phyloP scores from a whole-genome alignment of 2,329 filamentous ascomycete species.

The Apiospora rasikravindrae region DNA sequence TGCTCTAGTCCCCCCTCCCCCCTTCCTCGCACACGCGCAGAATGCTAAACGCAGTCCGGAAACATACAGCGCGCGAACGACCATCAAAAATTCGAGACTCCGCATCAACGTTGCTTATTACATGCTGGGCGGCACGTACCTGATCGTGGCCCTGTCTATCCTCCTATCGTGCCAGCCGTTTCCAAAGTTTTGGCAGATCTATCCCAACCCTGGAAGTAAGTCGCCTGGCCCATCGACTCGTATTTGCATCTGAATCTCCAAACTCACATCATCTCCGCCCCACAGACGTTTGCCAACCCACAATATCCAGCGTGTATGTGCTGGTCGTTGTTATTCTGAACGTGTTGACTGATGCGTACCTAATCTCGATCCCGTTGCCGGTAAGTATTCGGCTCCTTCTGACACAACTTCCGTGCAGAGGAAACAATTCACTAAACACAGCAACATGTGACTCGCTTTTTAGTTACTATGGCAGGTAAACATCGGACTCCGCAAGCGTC shows the following conservation, averaged over 20 bases:
- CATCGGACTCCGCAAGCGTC: conserved; percentile 44
- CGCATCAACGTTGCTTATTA: conserved; percentile 48
- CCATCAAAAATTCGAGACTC: conserved; percentile 41
- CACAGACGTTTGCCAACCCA: conserved; percentile 48
- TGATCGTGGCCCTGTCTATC: conserved; percentile 48
- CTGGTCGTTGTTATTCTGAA: conserved; percentile 50
- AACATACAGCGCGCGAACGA: conserved; percentile 37
- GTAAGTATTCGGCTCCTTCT: conserved; percentile 32
- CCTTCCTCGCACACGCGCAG: neutral
- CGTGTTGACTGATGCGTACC: conserved; percentile 50
- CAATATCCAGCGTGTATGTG: conserved; percentile 48
- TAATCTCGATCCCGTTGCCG: conserved; percentile 52
- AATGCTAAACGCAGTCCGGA: neutral
- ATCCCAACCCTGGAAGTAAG: conserved; percentile 52
- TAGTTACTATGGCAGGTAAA: conserved; percentile 52
- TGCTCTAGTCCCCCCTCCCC: neutral
- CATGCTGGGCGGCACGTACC: conserved; percentile 48
- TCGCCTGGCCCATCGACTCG: too few species aligned
- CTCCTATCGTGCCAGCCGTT: conserved; percentile 52
- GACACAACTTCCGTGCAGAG: neutral
- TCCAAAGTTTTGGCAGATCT: conserved; percentile 54
- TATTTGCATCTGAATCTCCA: too few species aligned
- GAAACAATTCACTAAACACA: neutral
- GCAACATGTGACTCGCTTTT: too few species aligned
- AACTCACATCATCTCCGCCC: too few species aligned